Conservation (phyloP, 2,329 filamentous ascomycete species). For the Ambrosiella xylebori region DNA sequence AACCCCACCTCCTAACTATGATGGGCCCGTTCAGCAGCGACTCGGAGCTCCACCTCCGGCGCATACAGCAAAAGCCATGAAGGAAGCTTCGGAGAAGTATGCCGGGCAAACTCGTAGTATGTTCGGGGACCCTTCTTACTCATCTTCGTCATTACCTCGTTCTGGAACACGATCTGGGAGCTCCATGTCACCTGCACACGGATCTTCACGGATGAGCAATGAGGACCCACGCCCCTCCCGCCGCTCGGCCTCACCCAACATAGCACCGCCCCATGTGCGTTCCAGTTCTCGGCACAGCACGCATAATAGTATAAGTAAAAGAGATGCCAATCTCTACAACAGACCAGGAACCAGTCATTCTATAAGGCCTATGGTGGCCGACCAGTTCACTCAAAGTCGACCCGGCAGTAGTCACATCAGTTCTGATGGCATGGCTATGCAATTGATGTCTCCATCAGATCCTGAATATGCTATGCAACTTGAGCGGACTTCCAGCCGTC, state of each 20-base stretch:
- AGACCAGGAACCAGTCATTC: conserved; percentile 30
- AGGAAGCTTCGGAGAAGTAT: conserved; percentile 82
- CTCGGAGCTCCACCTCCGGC: conserved; percentile 82
- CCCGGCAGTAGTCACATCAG: conserved; percentile 34
- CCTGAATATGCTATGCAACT: conserved; percentile 42
- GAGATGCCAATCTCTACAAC: conserved; percentile 31
- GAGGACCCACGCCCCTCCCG: conserved; percentile 8
- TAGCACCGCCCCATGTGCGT: conserved; percentile 2
- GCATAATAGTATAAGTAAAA: conserved; percentile 25
- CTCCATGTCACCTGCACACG: conserved; percentile 43
- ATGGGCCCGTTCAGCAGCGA: conserved; percentile 50
- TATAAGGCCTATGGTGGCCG: conserved; percentile 30
- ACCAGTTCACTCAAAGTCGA: conserved; percentile 19
- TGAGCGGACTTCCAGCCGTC: conserved; percentile 25
- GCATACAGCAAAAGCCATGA: conserved; percentile 87
- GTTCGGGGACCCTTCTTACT: conserved; percentile 31
- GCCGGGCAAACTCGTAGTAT: conserved; percentile 67
- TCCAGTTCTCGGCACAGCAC: conserved; percentile 10
- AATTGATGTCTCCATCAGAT: conserved; percentile 40
- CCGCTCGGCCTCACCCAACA: conserved; percentile 9
- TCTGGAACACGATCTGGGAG: conserved; percentile 39
- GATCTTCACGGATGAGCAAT: conserved; percentile 2
- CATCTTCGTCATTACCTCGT: conserved; percentile 16
- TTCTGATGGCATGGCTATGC: conserved; percentile 45
- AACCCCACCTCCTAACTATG: conserved; percentile 78